Base-by-base conservation (phyloP, 768 basidiomycete species). In the Auriculariales sp. region DNA sequence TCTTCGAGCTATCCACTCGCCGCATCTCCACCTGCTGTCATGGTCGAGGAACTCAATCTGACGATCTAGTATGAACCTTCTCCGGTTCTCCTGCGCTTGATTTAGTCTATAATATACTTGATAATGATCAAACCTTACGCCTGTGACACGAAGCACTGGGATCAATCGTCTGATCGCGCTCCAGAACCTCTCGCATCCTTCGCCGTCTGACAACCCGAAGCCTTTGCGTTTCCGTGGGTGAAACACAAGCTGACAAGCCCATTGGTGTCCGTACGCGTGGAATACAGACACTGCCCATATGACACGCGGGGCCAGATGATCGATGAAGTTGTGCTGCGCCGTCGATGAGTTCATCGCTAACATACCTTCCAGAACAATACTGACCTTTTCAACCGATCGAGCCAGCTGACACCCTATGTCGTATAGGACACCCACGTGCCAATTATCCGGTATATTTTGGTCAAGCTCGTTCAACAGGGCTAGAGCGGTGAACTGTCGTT, bases 111-210 rank as follows among this genome's bases (percentile, higher is more conserved):
- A 10, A 14, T 3, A 17, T 7, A 28, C 36, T 28, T 22, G n/a
- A 19, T 15, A 10, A 24, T 9, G 4, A 25, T 3, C 12, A 46
- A 28, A 3, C 33, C 50, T 10, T 47, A 51, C 50, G 14, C 50
- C 50, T 28, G 35, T 15, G 3, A 44, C 19, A 10, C 50, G 17
- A 3, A 51, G 24, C 15, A 19, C 19, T 3, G 46, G 22, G 25
- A 51, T 47, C 28, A 46, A 42, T 3, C 22, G 45, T 10, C 50
- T 4, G 19, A 44, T n/a, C 2, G 30, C 11, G 30, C 50, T 51
- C 50, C 50, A 51, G 25, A 51, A 29, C 45, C 50, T 17, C 28
- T 51, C 50, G 24, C 50, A 46, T 10, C 50, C 50, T 29, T 51
- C 50, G 3, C 50, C 50, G 28, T 51, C 45, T 4, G 31, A 32